These are phyloP conservation scores for Penicillium malachiteum DNA, from an alignment of 495 filamentous ascomycete species.

Conservation along the genomic window DNA sequence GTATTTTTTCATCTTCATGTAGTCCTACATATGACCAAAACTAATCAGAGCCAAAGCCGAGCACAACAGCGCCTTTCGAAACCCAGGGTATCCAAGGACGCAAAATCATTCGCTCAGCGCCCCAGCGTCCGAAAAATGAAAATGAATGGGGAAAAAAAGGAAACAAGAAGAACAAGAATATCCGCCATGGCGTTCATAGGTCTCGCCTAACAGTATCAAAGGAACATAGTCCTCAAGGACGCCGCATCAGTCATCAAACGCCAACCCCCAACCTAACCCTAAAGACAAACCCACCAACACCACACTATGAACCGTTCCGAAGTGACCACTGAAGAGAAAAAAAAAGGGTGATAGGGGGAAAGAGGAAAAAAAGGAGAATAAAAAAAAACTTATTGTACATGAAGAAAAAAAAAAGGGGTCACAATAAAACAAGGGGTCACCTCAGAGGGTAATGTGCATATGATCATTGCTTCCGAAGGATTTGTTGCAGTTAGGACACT, in stretches of 20 bases:
- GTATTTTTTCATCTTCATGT: constrained; percentile 16
- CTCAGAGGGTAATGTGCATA: constrained; percentile 62
- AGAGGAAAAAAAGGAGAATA: constrained; percentile 16
- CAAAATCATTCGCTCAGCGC: constrained; percentile 12
- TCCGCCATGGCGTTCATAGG: constrained; percentile 21
- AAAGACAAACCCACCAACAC: constrained; percentile 43
- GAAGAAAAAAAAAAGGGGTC: constrained; percentile 24
- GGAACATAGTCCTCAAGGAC: constrained; percentile 13
- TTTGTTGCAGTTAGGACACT: constrained; percentile 90
- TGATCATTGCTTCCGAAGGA: constrained; percentile 87
- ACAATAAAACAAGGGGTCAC: constrained; percentile 5
- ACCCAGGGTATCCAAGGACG: constrained; percentile 36
- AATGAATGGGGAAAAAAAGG: constrained; percentile 17
- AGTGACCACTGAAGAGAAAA: constrained; percentile 27
- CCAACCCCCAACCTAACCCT: constrained; percentile 36
- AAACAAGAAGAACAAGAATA: constrained; percentile 1
- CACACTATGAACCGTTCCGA: constrained; percentile 42
- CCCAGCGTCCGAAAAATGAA: constrained; percentile 14
- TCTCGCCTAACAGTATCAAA: constrained; percentile 16
- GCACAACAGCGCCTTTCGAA: constrained; percentile 15
- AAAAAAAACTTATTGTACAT: constrained; percentile 41
- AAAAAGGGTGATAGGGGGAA: constrained; percentile 11
- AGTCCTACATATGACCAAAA: constrained; percentile 38
- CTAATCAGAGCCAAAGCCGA: constrained; percentile 16
- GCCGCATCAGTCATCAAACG: constrained; percentile 35